These are phyloP conservation scores for Vitis riparia DNA, from an alignment of 164 flowering plant species.

Conservation along the genomic window DNA sequence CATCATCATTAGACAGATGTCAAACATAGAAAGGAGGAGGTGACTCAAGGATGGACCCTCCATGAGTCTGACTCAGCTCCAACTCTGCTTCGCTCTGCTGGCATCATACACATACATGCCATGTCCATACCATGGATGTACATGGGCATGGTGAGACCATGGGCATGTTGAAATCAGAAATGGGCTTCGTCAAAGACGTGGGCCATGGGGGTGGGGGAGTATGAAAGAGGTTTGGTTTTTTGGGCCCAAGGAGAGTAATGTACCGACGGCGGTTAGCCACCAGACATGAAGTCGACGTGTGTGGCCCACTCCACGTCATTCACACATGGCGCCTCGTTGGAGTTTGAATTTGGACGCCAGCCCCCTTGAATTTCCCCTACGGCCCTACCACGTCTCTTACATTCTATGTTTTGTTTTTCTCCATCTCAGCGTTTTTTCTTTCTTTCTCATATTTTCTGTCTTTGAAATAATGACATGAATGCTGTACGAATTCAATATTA, in stretches of 20 bases:
- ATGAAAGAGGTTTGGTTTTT: conserved; percentile 8
- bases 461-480: too few relatives aligned
- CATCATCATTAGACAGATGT: neutral
- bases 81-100: conserved; percentile 6
- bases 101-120: neutral
- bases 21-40: neutral
- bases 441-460: too few relatives aligned
- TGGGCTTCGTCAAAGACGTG: neutral
- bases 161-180: neutral
- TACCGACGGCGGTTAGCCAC: conserved; percentile 2
- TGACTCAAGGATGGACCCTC: conserved; percentile 8
- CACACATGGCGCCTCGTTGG: conserved; percentile 21
- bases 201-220: neutral
- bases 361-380: neutral
- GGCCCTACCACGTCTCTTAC: neutral
- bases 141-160: neutral
- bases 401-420: too few relatives aligned
- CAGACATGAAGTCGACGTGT: conserved; percentile 7
- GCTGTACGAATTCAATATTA: too few relatives aligned
- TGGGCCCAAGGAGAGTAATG: neutral
- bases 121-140: too few relatives aligned
- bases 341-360: conserved; percentile 19
- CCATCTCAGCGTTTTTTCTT: too few relatives aligned
- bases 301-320: conserved; percentile 26
- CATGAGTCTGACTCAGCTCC: conserved; percentile 16